Evolutionary conservation across 192 early-diverging fungal genomes (phyloP), one percentile per base, ranked within the genome.

Genomic region (Backusella circina): DNA sequence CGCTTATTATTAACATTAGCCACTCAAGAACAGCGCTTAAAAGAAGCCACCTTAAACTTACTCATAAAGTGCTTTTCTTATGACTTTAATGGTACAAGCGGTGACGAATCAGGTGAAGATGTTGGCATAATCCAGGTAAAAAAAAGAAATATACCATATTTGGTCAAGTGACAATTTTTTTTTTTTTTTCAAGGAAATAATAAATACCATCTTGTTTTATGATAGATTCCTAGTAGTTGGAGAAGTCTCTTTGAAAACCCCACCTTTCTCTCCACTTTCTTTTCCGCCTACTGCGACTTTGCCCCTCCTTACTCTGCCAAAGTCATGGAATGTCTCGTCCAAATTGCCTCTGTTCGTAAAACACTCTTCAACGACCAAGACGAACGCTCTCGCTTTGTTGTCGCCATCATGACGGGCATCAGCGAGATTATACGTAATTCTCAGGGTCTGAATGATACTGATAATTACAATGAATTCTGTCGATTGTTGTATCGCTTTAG

Each of bases 391-490:
- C 83, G 80, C 30, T 94, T 94, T 74, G 86, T 97, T 13, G 83
- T 87, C 35, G 83, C 84, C 66, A 88, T 95, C 67, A 87, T 96
- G 82, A 82, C 86, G 21, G 94, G 91, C 30, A 91, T 90, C 2
- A 79, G 81, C 1, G 85, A 91, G 65, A 93, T 96, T 13, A 79
- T 97, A 32, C 80, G 84, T 15, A 75, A 79, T 30, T 85, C 84
- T 0, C 80, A 85, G 26, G 90, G 92, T 10, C 80, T 96, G 39
- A 84, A 90, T 31, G 91, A 96, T 51, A 85, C 89, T 12, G 87
- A 90, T 31, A 95, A 93, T 81, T 95, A 93, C 82, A 94, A 96
- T 70, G 94, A 96, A 68, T 88, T 96, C 74, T 93, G 94, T 73
- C 87, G 95, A 18, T 82, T 96, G 78, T 85, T 97, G 50, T 89